Evolutionary conservation across 1,139 yeast genomes (phyloP).

Genomic region (Petasospora fabianii): DNA sequence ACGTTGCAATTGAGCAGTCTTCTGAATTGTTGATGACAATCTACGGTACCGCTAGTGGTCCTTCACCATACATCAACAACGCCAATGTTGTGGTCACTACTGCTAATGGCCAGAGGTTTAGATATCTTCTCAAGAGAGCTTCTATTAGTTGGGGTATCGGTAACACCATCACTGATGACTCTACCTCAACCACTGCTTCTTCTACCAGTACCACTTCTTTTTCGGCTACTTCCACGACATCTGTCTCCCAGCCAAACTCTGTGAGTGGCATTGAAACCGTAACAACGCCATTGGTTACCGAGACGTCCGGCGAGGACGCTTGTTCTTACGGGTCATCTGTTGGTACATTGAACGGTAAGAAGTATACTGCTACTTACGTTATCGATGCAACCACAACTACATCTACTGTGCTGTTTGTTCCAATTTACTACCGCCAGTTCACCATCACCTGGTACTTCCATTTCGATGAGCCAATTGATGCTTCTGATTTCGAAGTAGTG

Average conservation of each 20-base stretch:
- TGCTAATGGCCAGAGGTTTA: neutral
- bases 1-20: neutral
- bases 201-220: too few relatives aligned
- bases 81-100: neutral
- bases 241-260: too few relatives aligned
- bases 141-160: neutral
- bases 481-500: constrained; percentile 8
- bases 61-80: constrained; percentile 1
- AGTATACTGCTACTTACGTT: too few relatives aligned
- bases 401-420: too few relatives aligned
- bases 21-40: neutral
- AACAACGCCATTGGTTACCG: too few relatives aligned
- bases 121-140: constrained; percentile 3
- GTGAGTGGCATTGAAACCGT: too few relatives aligned
- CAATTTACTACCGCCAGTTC: neutral
- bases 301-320: too few relatives aligned
- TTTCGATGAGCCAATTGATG: constrained; percentile 2
- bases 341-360: too few relatives aligned
- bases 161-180: neutral
- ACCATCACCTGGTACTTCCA: neutral
- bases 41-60: constrained; percentile 1
- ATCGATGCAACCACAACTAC: too few relatives aligned
- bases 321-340: too few relatives aligned
- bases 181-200: too few relatives aligned
- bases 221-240: too few relatives aligned